These are phyloP conservation scores for Puccinellia tenuiflora DNA, from an alignment of 176 grass and related monocot species.

Conservation along the genomic window DNA sequence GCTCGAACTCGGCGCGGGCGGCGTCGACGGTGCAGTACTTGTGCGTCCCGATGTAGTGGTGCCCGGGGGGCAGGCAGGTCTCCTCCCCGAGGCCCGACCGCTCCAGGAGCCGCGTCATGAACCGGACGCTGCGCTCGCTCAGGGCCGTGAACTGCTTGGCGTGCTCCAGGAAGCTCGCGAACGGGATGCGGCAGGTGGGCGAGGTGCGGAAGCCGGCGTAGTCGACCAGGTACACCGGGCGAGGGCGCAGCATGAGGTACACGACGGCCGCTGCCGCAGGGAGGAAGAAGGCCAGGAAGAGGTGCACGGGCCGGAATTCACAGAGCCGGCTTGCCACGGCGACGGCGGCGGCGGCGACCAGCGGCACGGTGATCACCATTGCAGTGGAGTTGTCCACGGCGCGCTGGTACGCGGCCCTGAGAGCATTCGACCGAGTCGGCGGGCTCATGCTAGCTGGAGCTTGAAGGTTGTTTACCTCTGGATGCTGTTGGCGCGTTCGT, in stretches of 20 bases:
- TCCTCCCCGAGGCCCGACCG: constrained; percentile 48
- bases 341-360: not conserved
- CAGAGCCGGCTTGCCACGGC: not conserved
- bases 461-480: not conserved
- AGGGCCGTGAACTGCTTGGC: not conserved
- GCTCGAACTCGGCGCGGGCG: constrained; percentile 32
- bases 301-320: not conserved
- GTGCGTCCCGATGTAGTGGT: constrained; percentile 42
- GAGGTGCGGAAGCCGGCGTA: constrained; percentile 50
- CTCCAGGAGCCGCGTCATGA: constrained; percentile 47
- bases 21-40: constrained; percentile 32
- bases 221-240: constrained; percentile 50
- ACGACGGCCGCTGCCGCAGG: not conserved
- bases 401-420: constrained; percentile 1
- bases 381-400: constrained; percentile 8
- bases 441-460: constrained; percentile 9
- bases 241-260: constrained; percentile 18
- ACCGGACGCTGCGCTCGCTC: constrained; percentile 37
- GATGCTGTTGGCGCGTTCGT: not conserved
- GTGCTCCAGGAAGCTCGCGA: constrained; percentile 47
- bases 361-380: not conserved
- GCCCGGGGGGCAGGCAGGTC: constrained; percentile 38
- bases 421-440: not conserved
- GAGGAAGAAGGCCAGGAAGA: constrained; percentile 22
- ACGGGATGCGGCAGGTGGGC: constrained; percentile 34